Conservation (phyloP, 2,329 filamentous ascomycete species). For the Clarireedia homoeocarpa region DNA sequence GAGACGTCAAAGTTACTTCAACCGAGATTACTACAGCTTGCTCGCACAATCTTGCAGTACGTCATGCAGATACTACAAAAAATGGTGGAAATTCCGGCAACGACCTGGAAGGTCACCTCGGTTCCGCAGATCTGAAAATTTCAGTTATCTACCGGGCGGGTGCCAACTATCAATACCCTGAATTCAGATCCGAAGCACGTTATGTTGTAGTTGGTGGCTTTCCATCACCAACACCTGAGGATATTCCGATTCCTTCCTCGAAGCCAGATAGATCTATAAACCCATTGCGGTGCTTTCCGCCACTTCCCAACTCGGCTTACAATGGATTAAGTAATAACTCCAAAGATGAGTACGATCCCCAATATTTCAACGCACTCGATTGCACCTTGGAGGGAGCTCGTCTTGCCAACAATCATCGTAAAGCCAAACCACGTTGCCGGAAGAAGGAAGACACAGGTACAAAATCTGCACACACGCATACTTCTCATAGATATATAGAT, state of each 20-base stretch:
- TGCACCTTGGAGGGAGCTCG: slow-evolving; percentile 4
- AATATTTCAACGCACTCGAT: background rate
- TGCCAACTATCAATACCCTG: background rate
- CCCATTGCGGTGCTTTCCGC: background rate
- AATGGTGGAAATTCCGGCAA: no score
- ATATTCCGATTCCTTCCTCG: background rate
- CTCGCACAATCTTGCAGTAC: no score
- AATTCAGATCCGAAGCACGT: background rate
- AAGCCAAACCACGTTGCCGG: background rate
- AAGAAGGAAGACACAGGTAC: background rate
- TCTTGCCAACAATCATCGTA: background rate
- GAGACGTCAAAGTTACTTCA: no score
- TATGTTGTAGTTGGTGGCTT: background rate
- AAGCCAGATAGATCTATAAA: background rate
- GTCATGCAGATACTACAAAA: no score
- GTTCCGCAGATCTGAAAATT: no score
- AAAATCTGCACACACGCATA: no score
- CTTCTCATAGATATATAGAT: background rate
- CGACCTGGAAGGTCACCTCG: no score
- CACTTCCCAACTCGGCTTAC: background rate
- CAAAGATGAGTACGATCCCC: slow-evolving; percentile 1
- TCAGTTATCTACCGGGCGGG: no score
- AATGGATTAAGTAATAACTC: background rate
- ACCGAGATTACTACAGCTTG: no score
- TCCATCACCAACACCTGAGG: background rate